Base-by-base conservation (phyloP, 768 basidiomycete species). In the Ramaria rubella region DNA sequence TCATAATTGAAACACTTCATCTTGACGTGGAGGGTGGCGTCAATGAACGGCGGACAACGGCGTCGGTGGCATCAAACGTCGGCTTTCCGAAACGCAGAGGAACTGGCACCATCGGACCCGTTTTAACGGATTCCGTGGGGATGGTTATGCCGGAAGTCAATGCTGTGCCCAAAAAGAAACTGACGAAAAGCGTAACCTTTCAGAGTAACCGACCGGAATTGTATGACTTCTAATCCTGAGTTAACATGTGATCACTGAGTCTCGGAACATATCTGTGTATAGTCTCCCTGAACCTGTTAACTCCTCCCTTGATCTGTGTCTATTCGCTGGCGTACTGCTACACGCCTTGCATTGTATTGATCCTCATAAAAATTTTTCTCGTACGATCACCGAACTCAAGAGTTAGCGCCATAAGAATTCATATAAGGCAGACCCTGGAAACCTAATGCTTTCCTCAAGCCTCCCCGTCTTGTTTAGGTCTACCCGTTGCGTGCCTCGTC, bases 1-100 rank as follows among this genome's bases (percentile, higher is more conserved):
- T 97, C 56, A 73, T 94, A 21, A 81, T 98, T 62, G 95, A 97
- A 73, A 97, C 93, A 24, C 73, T 97, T 58, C 92, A 95, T 70
- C 74, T 95, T 24, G 86, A 88, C 67, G 74, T 90, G 34, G 89
- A 94, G 68, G 87, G 92, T n/a, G 88, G 92, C 15, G 81, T 91
- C 26, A 76, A 80, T 12, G 88, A 89, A 67, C 76, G 90, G 49
- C 79, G 85, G 59, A 90, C 87, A 9, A 81, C 73, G 5, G 68
- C 60, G 8, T 23, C 52, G 19, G 57, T 46, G 7, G 50, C 51
- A 23, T 23, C 36, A n/a, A 45, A 27, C n/a, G 44, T 40, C 52
- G 24, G 17, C 19, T 14, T 21, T 23, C 46, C 57, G 29, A 30
- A 19, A 17, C 44, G 26, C 40, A 33, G 5, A 27, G 53, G 19